Conservation (phyloP, 768 basidiomycete species). For the Hygrophorus pudorinus region DNA sequence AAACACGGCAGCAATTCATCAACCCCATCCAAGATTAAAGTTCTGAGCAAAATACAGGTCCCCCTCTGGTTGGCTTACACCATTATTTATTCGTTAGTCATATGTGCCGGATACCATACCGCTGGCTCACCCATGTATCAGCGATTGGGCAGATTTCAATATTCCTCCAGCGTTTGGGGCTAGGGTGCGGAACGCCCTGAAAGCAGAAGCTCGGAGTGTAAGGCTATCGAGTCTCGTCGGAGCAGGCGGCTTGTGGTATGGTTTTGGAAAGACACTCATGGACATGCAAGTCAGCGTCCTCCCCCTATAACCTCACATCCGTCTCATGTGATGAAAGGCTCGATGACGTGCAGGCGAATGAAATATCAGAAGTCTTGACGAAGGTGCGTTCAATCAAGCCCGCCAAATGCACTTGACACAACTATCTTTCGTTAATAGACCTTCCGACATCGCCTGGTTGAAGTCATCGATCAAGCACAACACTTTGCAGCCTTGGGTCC, state of each 20-base stretch:
- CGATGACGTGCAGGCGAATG: conserved; percentile 61
- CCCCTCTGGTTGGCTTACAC: conserved; percentile 91
- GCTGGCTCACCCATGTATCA: conserved; percentile 15
- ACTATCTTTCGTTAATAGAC: conserved; percentile 35
- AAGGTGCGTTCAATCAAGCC: conserved; percentile 32
- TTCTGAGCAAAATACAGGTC: conserved; percentile 66
- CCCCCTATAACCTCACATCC: not conserved
- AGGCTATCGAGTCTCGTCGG: conserved; percentile 77
- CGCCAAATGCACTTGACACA: not conserved
- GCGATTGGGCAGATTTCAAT: conserved; percentile 85
- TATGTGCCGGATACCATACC: not conserved
- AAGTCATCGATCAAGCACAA: conserved; percentile 79
- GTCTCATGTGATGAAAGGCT: conserved; percentile 36
- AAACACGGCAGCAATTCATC: conserved; percentile 2
- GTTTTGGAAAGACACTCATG: conserved; percentile 79
- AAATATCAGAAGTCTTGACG: conserved; percentile 62
- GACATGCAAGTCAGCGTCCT: conserved; percentile 45
- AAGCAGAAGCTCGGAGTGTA: conserved; percentile 82
- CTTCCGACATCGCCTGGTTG: conserved; percentile 67
- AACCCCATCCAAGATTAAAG: conserved; percentile 51
- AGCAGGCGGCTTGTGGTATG: conserved; percentile 85
- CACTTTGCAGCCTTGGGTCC: conserved; percentile 71
- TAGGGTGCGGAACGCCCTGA: conserved; percentile 77
- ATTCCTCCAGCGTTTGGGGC: conserved; percentile 70
- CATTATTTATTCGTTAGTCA: conserved; percentile 63